A percentile compares a stretch with the other conserved stretches of the same genome.
These are phyloP conservation scores for Sclerotiophoma versabilis DNA, from an alignment of 2,329 filamentous ascomycete genomes.

Conservation along the genomic window DNA sequence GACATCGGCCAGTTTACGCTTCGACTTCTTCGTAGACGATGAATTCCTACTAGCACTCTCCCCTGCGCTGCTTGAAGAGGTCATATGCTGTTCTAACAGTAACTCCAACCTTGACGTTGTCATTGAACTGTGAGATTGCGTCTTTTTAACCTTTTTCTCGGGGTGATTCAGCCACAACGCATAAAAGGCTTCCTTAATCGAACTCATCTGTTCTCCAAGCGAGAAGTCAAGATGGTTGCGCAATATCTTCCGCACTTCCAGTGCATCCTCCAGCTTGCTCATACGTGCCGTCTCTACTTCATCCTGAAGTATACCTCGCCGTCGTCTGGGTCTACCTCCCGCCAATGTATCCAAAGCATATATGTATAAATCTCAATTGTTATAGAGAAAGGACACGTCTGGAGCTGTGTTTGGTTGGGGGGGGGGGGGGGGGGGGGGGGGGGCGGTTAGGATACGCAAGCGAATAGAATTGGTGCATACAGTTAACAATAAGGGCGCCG, in stretches of 20 bases:
- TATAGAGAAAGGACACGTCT: no score
- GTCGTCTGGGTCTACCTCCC: constrained; percentile 11
- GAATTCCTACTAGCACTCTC: neutral
- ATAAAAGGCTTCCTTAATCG: constrained; percentile 15
- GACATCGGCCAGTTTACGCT: neutral
- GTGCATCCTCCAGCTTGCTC: constrained; percentile 12
- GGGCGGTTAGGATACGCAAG: no score
- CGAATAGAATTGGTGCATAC: no score
- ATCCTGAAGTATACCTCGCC: constrained; percentile 16
- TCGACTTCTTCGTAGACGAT: neutral
- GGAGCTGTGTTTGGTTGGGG: no score
- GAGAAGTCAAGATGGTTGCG: constrained; percentile 18
- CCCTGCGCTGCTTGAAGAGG: neutral
- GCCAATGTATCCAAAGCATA: constrained; percentile 21
- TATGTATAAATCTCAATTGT: constrained; percentile 16
- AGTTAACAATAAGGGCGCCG: no score
- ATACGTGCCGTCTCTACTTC: constrained; percentile 19
- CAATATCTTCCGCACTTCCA: constrained; percentile 15
- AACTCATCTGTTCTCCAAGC: constrained; percentile 12
- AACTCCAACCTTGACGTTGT: neutral
- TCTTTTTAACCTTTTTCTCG: constrained; percentile 3
- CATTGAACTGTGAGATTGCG: neutral
- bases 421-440: no score
- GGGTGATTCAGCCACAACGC: constrained; percentile 13
- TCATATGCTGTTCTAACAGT: neutral